A percentile compares a stretch with the other conserved stretches of the same genome.
These are phyloP conservation scores for Guadua angustifolia DNA, from an alignment of 176 grass and related monocot genomes.

Conservation along the genomic window DNA sequence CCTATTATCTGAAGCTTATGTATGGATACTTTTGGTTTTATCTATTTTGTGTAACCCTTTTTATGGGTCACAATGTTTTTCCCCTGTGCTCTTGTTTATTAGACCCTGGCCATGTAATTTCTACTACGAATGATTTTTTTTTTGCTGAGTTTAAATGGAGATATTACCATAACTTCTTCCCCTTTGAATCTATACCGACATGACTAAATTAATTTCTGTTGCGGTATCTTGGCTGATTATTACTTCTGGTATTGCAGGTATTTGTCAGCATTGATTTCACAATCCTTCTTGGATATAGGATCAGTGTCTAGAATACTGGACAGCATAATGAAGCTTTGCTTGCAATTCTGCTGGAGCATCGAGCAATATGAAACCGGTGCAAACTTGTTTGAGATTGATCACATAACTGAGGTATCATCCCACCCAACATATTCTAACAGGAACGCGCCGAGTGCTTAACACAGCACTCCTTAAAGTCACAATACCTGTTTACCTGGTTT, in stretches of 20 bases:
- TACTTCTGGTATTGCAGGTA: slow-evolving; percentile 58
- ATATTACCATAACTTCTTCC: neutral
- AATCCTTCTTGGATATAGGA: slow-evolving; percentile 97
- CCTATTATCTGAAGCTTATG: slow-evolving; percentile 15
- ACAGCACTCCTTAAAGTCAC: neutral
- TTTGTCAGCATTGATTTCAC: slow-evolving; percentile 87
- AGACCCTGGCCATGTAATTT: neutral
- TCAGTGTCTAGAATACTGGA: slow-evolving; percentile 95
- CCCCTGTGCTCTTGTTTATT: neutral
- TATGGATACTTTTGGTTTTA: neutral
- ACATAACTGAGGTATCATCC: slow-evolving; percentile 82
- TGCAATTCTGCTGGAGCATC: slow-evolving; percentile 95
- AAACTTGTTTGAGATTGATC: slow-evolving; percentile 74
- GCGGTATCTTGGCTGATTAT: slow-evolving; percentile 15
- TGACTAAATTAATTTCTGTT: neutral
- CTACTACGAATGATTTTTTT: neutral
- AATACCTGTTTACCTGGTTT: slow-evolving; percentile 15
- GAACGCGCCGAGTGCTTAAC: neutral
- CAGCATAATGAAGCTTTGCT: slow-evolving; percentile 96
- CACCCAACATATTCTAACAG: neutral
- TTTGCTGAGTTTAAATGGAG: slow-evolving; percentile 31
- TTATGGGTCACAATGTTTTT: neutral
- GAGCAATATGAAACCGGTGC: slow-evolving; percentile 69
- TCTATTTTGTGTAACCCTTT: neutral
- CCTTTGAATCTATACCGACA: neutral